A percentile compares a stretch with the other conserved stretches of the same genome.
These are phyloP conservation scores for Tolypocladium capitatum DNA, from an alignment of 2,329 filamentous ascomycete species.

Conservation along the genomic window DNA sequence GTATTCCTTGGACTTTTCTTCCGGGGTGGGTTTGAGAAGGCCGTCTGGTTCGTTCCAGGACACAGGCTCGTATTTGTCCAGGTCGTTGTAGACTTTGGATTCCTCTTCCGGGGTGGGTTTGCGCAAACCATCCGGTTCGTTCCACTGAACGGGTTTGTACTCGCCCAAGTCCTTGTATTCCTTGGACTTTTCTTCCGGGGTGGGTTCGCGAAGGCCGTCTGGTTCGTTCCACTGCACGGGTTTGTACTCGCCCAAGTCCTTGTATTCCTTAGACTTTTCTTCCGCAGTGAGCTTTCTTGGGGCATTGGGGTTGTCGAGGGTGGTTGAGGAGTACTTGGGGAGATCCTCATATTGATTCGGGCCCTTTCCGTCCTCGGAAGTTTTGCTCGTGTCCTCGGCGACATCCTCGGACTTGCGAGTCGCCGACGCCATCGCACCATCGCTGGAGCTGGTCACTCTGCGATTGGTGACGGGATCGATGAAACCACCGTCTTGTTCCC, in stretches of 20 bases:
- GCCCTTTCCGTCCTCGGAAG: neutral
- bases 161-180: constrained; percentile 21
- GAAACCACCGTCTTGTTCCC: constrained; percentile 5
- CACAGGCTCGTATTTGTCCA: constrained; percentile 25
- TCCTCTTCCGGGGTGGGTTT: constrained; percentile 15
- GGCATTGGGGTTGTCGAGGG: constrained; percentile 14
- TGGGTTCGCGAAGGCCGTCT: constrained; percentile 10
- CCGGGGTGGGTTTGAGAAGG: constrained; percentile 13
- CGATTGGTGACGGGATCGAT: constrained; percentile 50
- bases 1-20: constrained; percentile 28
- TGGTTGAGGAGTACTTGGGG: constrained; percentile 17
- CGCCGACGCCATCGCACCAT: neutral
- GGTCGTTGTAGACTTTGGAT: constrained; percentile 25
- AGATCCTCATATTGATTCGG: constrained; percentile 13
- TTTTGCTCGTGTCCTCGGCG: neutral
- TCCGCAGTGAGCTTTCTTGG: constrained; percentile 13
- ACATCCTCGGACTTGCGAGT: neutral
- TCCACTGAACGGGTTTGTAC: no score
- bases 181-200: constrained; percentile 16
- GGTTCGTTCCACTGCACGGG: constrained; percentile 9
- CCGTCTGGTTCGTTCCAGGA: constrained; percentile 24
- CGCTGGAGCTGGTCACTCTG: constrained; percentile 12
- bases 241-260: constrained; percentile 23
- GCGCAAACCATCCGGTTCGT: constrained; percentile 12
- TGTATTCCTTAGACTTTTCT: constrained; percentile 17